Evolutionary conservation across 1,284 basidiomycete genomes (phyloP).

Genomic region (Apiotrichum siamense): DNA sequence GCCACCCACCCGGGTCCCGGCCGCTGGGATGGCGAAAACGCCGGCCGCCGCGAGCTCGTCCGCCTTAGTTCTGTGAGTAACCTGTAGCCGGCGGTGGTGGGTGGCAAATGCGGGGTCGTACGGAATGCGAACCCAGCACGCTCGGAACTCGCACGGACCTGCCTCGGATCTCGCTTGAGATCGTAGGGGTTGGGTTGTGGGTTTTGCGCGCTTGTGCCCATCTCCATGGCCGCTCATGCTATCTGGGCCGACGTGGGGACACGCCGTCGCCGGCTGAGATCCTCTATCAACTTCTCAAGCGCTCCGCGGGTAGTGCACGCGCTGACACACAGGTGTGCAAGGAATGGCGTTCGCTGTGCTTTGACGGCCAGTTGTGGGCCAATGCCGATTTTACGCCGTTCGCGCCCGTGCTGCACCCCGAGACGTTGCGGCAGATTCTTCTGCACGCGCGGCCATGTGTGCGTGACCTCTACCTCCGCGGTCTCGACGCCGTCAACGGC

Average conservation of each 20-base stretch:
- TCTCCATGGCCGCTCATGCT: no score
- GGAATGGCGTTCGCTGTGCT: slow-evolving; percentile 67
- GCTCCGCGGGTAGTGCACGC: not conserved
- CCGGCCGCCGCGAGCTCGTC: slow-evolving; percentile 68
- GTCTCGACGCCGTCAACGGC: slow-evolving; percentile 57
- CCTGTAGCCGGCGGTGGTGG: slow-evolving; percentile 4
- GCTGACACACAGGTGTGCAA: slow-evolving; percentile 65
- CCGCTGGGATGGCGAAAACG: slow-evolving; percentile 65
- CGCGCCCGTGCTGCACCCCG: slow-evolving; percentile 47
- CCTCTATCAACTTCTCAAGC: not conserved
- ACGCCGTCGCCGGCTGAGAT: no score
- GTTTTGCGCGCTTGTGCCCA: no score
- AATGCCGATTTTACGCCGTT: slow-evolving; percentile 59
- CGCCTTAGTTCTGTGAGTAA: slow-evolving; percentile 66
- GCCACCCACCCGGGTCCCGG: slow-evolving; percentile 50
- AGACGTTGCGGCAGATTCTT: slow-evolving; percentile 29
- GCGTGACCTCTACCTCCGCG: slow-evolving; percentile 58
- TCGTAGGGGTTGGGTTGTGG: no score
- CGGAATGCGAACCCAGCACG: no score
- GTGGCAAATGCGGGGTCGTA: not conserved
- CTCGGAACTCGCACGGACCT: no score
- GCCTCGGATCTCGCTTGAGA: no score
- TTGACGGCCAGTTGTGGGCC: slow-evolving; percentile 83
- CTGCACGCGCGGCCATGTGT: slow-evolving; percentile 59
- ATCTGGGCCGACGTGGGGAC: no score